phyloP scores from a whole-genome alignment of 2,329 filamentous ascomycete species.

The Exutisphaerella laricina region DNA sequence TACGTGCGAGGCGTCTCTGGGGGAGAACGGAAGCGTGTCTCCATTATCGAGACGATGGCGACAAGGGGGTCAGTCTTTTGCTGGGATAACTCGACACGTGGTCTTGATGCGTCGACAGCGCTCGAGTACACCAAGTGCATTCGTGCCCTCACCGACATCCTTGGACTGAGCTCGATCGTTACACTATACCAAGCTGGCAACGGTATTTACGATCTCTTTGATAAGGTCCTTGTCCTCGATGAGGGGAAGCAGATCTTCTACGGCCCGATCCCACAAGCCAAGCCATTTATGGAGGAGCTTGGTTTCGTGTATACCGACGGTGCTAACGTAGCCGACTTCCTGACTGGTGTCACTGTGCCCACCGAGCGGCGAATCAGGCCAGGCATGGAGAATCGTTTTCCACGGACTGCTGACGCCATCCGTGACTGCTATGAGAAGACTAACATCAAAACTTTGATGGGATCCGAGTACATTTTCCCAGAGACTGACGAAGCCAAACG shows the following conservation, averaged over 20 bases:
- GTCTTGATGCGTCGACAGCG: slow-evolving; percentile 61
- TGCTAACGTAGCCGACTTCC: slow-evolving; percentile 60
- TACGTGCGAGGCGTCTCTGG: slow-evolving; percentile 62
- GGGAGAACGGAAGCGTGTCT: slow-evolving; percentile 64
- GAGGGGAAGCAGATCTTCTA: slow-evolving; percentile 62
- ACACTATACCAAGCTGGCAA: slow-evolving; percentile 67
- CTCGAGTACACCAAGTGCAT: slow-evolving; percentile 50
- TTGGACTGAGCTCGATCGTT: slow-evolving; percentile 56
- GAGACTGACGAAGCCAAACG: slow-evolving; percentile 44
- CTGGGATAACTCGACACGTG: slow-evolving; percentile 64
- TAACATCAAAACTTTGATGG: slow-evolving; percentile 47
- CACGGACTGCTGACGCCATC: slow-evolving; percentile 42
- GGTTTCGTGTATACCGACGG: slow-evolving; percentile 59
- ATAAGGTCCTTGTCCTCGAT: slow-evolving; percentile 64
- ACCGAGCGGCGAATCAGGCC: slow-evolving; percentile 43
- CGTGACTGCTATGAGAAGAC: slow-evolving; percentile 49
- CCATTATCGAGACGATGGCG: slow-evolving; percentile 60
- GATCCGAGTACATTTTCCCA: slow-evolving; percentile 54
- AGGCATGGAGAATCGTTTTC: slow-evolving; percentile 42
- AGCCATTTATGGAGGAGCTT: slow-evolving; percentile 58
- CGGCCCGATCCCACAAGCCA: slow-evolving; percentile 53
- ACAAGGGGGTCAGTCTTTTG: slow-evolving; percentile 55
- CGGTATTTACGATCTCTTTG: slow-evolving; percentile 63
- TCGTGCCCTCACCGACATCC: slow-evolving; percentile 58
- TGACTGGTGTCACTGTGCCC: slow-evolving; percentile 59